Percentiles rank a stretch among this genome's conserved stretches.
These are phyloP conservation scores for Pythium insidiosum DNA, from an alignment of 352 stramenopile genomes.

Conservation along the genomic window DNA sequence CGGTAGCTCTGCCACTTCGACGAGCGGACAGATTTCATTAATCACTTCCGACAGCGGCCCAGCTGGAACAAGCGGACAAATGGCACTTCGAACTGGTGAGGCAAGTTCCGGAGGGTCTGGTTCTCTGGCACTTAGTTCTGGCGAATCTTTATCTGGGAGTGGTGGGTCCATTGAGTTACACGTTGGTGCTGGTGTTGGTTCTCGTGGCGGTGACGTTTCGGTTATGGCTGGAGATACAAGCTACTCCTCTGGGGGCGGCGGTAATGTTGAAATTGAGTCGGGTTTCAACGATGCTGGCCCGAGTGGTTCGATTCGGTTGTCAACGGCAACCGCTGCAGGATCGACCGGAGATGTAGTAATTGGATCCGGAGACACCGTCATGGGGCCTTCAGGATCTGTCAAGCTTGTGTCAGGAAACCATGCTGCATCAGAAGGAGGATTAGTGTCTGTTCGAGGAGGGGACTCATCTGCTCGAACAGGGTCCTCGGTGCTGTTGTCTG, in stretches of 20 bases:
- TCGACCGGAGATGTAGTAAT: slow-evolving; percentile 29
- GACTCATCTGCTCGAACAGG: slow-evolving; percentile 25
- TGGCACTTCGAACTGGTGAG: slow-evolving; percentile 24
- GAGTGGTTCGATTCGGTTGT: slow-evolving; percentile 31
- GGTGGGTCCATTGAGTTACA: slow-evolving; percentile 35
- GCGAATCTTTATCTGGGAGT: slow-evolving; percentile 23
- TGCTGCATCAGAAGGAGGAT: slow-evolving; percentile 17
- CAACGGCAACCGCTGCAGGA: slow-evolving; percentile 29
- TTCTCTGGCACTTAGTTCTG: slow-evolving; percentile 30
- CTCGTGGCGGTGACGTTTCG: slow-evolving; percentile 28
- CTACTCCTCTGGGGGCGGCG: slow-evolving; percentile 21
- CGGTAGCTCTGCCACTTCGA: slow-evolving; percentile 22
- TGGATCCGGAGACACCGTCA: slow-evolving; percentile 28
- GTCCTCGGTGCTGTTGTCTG: slow-evolving; percentile 24
- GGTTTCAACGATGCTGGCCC: slow-evolving; percentile 28
- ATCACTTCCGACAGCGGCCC: slow-evolving; percentile 20
- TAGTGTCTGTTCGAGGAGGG: slow-evolving; percentile 32
- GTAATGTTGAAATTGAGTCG: slow-evolving; percentile 31
- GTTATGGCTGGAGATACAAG: slow-evolving; percentile 31
- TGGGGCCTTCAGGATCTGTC: slow-evolving; percentile 20
- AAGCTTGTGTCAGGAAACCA: slow-evolving; percentile 37
- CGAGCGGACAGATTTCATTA: slow-evolving; percentile 37
- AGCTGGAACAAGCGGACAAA: slow-evolving; percentile 20
- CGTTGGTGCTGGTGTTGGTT: slow-evolving; percentile 26
- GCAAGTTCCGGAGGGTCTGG: slow-evolving; percentile 32